Percentiles rank a stretch among this genome's conserved stretches.
Conservation (phyloP, 2,329 filamentous ascomycete species). For the Chaetoscypha palmicola region DNA sequence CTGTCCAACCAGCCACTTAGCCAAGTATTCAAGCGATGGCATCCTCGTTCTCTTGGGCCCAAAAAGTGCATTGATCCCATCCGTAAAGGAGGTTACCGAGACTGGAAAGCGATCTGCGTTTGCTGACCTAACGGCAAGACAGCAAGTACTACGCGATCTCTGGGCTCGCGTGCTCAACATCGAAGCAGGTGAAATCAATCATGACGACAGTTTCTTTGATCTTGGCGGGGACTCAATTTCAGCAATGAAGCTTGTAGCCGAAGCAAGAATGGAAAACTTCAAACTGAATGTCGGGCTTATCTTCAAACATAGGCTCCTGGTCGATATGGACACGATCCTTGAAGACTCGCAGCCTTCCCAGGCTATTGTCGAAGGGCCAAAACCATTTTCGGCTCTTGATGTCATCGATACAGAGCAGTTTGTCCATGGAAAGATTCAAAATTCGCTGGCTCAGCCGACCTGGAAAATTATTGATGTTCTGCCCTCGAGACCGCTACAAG, state of each 20-base stretch:
- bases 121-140: conserved; percentile 25
- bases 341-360: conserved; percentile 26
- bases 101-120: conserved; percentile 26
- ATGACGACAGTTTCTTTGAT: conserved; percentile 35
- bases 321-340: conserved; percentile 26
- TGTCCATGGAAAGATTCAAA: conserved; percentile 31
- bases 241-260: conserved; percentile 41
- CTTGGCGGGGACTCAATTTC: conserved; percentile 33
- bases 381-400: conserved; percentile 33
- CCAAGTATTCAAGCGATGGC: neutral
- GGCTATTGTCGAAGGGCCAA: conserved; percentile 22
- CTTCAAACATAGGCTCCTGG: conserved; percentile 32
- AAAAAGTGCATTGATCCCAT: conserved; percentile 10
- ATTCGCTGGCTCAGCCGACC: conserved; percentile 32
- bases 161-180: conserved; percentile 31
- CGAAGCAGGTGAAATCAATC: conserved; percentile 24
- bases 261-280: conserved; percentile 21
- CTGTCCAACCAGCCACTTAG: conserved; percentile 19
- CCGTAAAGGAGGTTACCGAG: conserved; percentile 32
- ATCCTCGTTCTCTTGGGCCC: conserved; percentile 4
- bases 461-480: conserved; percentile 36
- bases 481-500: conserved; percentile 35
- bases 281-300: conserved; percentile 37
- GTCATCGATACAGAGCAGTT: conserved; percentile 30
- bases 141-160: conserved; percentile 31